These are phyloP conservation scores for Strombidium stylifer DNA, from an alignment of 73 alveolate species.

Conservation along the genomic window DNA sequence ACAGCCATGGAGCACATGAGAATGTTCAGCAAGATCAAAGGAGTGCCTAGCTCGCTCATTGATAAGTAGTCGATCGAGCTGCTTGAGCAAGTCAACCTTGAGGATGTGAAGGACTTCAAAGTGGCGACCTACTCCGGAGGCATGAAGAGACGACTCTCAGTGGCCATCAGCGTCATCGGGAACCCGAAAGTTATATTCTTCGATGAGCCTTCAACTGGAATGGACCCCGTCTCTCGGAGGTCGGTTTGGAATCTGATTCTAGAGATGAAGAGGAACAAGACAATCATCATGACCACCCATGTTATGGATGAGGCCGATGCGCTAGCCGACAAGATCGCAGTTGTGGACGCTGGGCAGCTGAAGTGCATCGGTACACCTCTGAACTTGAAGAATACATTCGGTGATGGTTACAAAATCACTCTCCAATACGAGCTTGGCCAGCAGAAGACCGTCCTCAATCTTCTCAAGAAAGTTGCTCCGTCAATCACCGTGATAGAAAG, in stretches of 20 bases:
- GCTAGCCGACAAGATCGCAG: conserved; percentile 48
- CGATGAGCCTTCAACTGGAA: conserved; percentile 82
- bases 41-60: conserved; percentile 41
- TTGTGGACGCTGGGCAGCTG: conserved; percentile 65
- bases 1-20: conserved; percentile 74
- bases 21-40: conserved; percentile 67
- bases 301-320: conserved; percentile 71
- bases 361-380: conserved; percentile 55
- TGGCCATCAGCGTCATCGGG: conserved; percentile 73
- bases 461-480: too few relatives aligned
- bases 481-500: too few relatives aligned
- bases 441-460: too few relatives aligned
- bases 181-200: conserved; percentile 69
- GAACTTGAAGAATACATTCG: conserved; percentile 50
- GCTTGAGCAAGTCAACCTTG: conserved; percentile 59
- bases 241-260: conserved; percentile 71
- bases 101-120: conserved; percentile 41
- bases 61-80: conserved; percentile 31
- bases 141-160: conserved; percentile 71
- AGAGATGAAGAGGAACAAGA: conserved; percentile 60
- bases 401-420: conserved; percentile 57
- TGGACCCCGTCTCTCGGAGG: conserved; percentile 77
- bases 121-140: conserved; percentile 78
- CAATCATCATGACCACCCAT: conserved; percentile 66
- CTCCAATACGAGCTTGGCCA: too few relatives aligned